Conservation (phyloP, 106 monocot genomes). For the Dioscorea alata region DNA sequence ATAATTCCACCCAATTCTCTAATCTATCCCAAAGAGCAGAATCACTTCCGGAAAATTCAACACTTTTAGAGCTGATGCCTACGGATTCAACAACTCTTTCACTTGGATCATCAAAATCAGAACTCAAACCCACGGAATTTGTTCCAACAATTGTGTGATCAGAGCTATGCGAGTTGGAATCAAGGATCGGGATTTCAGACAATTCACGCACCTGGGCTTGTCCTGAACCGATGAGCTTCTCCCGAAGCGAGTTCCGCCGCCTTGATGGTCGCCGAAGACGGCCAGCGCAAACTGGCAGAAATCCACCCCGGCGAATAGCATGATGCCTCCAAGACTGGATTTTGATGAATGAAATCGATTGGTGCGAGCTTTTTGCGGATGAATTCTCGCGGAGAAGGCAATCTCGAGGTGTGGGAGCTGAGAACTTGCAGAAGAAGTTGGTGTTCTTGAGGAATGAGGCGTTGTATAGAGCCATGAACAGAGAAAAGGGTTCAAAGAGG, state of each 20-base stretch:
- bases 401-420: background rate
- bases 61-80: background rate
- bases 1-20: slow-evolving; percentile 50
- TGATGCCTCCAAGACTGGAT: slow-evolving; percentile 8
- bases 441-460: slow-evolving; percentile 2
- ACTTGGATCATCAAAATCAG: slow-evolving; percentile 2
- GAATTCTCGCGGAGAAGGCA: slow-evolving; percentile 1
- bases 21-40: slow-evolving; percentile 43
- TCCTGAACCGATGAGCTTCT: slow-evolving; percentile 31
- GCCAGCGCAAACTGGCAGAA: slow-evolving; percentile 3
- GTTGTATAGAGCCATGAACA: slow-evolving; percentile 9
- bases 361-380: background rate
- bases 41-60: slow-evolving; percentile 2
- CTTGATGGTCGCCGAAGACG: slow-evolving; percentile 9
- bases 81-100: slow-evolving; percentile 4
- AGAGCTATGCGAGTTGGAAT: background rate
- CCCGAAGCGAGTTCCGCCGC: slow-evolving; percentile 49
- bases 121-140: background rate
- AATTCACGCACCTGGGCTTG: slow-evolving; percentile 25
- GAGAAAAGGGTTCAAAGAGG: no score
- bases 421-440: slow-evolving; percentile 23
- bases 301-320: background rate
- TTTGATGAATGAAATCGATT: slow-evolving; percentile 16
- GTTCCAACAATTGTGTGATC: background rate
- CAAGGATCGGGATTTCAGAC: background rate